Conservation (phyloP, 768 basidiomycete genomes). For the Hypsizygus marmoreus region DNA sequence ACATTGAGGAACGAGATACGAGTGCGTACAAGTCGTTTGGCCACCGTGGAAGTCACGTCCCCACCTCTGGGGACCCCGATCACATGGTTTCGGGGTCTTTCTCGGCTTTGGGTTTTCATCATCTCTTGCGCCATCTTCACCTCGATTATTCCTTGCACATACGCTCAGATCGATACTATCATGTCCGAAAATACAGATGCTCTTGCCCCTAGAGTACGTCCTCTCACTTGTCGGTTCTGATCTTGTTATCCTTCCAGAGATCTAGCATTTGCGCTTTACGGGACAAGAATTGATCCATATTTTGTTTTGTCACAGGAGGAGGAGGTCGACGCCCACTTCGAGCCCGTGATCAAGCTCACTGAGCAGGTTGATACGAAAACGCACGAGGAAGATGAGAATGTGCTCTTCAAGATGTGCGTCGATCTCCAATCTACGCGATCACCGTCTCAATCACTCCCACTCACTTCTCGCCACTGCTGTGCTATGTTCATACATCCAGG, state of each 20-base stretch:
- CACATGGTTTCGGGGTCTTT: conserved; percentile 18
- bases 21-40: conserved; percentile 2
- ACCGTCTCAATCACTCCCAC: conserved; percentile 30
- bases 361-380: conserved; percentile 96
- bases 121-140: conserved; percentile 6
- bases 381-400: conserved; percentile 90
- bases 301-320: conserved; percentile 53
- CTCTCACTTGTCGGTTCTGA: conserved; percentile 15
- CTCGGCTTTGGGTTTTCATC: conserved; percentile 9
- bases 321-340: conserved; percentile 88
- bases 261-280: neutral
- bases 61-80: conserved; percentile 16
- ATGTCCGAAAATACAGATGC: conserved; percentile 66
- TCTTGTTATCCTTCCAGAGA: conserved; percentile 14
- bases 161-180: conserved; percentile 30
- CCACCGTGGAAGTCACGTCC: neutral
- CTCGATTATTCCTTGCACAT: conserved; percentile 20
- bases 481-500: conserved; percentile 46
- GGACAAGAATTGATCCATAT: conserved; percentile 15
- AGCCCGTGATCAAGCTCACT: conserved; percentile 95
- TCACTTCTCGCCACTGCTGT: conserved; percentile 21
- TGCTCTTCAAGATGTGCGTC: conserved; percentile 93
- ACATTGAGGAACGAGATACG: conserved; percentile 13
- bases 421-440: conserved; percentile 36
- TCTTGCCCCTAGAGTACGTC: conserved; percentile 70